Percentiles rank a stretch among this genome's conserved stretches.
Conservation (phyloP, 2,329 filamentous ascomycete species). For the Pseudogymnoascus sp. region DNA sequence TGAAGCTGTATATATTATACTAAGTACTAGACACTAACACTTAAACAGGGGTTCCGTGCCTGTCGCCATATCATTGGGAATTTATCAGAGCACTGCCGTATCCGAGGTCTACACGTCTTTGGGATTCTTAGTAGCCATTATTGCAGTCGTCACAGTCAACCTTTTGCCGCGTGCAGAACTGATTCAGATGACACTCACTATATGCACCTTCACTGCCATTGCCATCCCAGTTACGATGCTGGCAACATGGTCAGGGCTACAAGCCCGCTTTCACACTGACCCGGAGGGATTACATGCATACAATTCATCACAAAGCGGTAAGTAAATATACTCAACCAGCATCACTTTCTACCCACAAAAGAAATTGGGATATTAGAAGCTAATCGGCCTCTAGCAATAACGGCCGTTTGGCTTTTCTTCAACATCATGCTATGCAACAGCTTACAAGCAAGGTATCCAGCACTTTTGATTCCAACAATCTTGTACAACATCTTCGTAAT, state of each 20-base stretch:
- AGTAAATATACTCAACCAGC: neutral
- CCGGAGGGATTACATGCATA: neutral
- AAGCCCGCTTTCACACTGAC: conserved; percentile 5
- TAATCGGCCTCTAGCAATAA: neutral
- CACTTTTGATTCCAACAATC: conserved; percentile 9
- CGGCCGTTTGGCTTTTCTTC: conserved; percentile 8
- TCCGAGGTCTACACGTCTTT: conserved; percentile 3
- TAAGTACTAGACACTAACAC: neutral
- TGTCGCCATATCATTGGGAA: neutral
- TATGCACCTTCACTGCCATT: conserved; percentile 7
- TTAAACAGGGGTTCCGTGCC: conserved; percentile 6
- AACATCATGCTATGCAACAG: conserved; percentile 6
- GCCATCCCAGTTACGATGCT: neutral
- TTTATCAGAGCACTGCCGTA: conserved; percentile 2
- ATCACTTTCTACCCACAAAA: neutral
- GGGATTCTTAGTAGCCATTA: conserved; percentile 5
- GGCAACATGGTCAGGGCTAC: conserved; percentile 1
- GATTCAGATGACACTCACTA: neutral
- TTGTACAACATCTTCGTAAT: conserved; percentile 10
- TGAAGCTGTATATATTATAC: neutral
- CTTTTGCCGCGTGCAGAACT: conserved; percentile 5
- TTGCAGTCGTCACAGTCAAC: conserved; percentile 8
- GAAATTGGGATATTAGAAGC: neutral
- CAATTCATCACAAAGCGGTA: conserved; percentile 10
- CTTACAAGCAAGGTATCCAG: conserved; percentile 6